phyloP scores from a whole-genome alignment of 768 basidiomycete genomes.

The Mycena sanguinolenta region DNA sequence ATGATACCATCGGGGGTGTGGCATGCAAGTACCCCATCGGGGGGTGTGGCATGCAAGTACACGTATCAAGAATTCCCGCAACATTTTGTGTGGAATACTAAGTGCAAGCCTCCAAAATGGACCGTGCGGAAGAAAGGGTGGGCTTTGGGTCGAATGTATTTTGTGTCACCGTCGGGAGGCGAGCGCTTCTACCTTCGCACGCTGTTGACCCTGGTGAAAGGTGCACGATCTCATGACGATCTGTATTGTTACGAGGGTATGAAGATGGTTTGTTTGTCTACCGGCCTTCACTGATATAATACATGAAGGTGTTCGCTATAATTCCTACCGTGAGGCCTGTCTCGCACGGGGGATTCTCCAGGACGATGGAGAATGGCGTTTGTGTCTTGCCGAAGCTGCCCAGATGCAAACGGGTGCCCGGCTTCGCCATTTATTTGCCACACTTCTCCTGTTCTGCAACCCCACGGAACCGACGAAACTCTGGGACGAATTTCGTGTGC shows the following conservation, averaged over 20 bases:
- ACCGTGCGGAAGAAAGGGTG: conserved; percentile 39
- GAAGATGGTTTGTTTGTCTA: neutral
- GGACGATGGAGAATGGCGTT: conserved; percentile 57
- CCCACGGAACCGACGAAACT: neutral
- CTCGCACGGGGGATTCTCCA: conserved; percentile 49
- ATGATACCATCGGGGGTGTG: conserved; percentile 31
- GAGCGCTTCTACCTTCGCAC: conserved; percentile 50
- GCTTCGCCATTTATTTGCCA: conserved; percentile 50
- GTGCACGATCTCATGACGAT: conserved; percentile 35
- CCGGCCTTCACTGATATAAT: too few relatives aligned
- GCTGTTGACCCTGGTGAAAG: conserved; percentile 50
- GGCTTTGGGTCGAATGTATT: conserved; percentile 59
- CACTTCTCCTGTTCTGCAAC: conserved; percentile 33
- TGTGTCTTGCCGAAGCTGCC: conserved; percentile 52
- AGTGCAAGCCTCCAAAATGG: conserved; percentile 42
- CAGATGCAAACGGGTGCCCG: conserved; percentile 47
- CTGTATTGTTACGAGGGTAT: conserved; percentile 18
- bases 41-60: conserved; percentile 35
- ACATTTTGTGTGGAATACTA: conserved; percentile 41
- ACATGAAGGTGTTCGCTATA: conserved; percentile 1
- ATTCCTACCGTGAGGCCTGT: conserved; percentile 41
- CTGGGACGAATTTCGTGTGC: neutral
- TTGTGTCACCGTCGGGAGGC: conserved; percentile 43
- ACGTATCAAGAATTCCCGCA: conserved; percentile 58
- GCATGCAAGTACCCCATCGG: conserved; percentile 38